Evolutionary conservation across 768 basidiomycete species (phyloP).

Genomic region (Mycena filopes): DNA sequence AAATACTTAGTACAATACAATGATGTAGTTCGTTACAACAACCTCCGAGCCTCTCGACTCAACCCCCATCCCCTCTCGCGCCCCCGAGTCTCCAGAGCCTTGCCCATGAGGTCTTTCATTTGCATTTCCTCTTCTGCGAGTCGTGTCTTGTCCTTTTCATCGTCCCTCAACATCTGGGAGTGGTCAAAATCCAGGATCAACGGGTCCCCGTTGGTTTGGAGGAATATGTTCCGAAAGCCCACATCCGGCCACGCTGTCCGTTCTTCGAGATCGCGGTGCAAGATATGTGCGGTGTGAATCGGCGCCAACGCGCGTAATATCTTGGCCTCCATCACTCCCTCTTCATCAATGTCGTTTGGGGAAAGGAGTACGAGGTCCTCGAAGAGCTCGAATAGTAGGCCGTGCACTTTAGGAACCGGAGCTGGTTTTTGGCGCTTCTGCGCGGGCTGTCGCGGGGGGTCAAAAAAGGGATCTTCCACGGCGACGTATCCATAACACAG

Average conservation of each 20-base stretch:
- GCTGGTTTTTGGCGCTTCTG: neutral
- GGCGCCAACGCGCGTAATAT: neutral
- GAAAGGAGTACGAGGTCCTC: conserved; percentile 1
- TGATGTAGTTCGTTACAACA: neutral
- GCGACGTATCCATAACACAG: conserved; percentile 21
- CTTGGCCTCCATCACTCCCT: conserved; percentile 5
- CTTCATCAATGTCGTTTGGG: conserved; percentile 2
- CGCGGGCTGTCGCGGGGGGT: conserved; percentile 1
- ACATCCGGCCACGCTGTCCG: conserved; percentile 14
- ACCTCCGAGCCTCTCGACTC: conserved; percentile 13
- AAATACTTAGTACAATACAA: neutral
- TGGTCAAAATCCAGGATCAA: conserved; percentile 28
- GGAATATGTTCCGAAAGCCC: conserved; percentile 10
- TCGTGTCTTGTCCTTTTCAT: neutral
- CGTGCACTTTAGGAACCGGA: neutral
- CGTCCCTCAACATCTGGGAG: neutral
- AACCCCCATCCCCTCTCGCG: conserved; percentile 16
- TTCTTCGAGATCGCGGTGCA: conserved; percentile 20
- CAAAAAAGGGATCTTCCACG: conserved; percentile 15
- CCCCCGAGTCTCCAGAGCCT: conserved; percentile 9
- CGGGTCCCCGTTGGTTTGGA: neutral
- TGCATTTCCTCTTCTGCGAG: conserved; percentile 11
- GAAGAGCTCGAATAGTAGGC: conserved; percentile 12
- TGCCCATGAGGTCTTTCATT: neutral
- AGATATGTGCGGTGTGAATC: neutral